A percentile compares a stretch with the other conserved stretches of the same genome.
Conservation (phyloP, 2,329 filamentous ascomycete genomes). For the Neopestalotiopsis rosae region DNA sequence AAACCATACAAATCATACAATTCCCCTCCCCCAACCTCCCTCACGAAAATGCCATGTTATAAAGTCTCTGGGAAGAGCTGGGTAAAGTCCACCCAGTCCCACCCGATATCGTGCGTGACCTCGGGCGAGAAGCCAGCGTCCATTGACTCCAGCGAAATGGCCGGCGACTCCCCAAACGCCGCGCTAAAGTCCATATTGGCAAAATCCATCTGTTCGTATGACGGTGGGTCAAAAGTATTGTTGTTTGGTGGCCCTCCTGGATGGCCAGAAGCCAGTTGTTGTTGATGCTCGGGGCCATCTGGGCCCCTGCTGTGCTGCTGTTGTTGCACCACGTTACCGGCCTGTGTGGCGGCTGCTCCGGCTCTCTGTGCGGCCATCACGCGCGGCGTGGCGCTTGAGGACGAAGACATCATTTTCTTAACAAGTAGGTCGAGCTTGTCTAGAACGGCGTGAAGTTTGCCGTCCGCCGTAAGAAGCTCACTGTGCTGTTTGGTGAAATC, state of each 20-base stretch:
- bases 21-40: no score
- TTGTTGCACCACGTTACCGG: neutral
- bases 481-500: conserved; percentile 19
- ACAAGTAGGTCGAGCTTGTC: conserved; percentile 8
- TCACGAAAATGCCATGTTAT: neutral
- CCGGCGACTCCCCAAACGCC: conserved; percentile 6
- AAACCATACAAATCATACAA: neutral
- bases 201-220: neutral
- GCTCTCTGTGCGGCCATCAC: neutral
- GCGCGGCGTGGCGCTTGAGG: neutral
- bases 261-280: neutral
- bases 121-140: conserved; percentile 11
- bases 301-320: neutral
- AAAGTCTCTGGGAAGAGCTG: conserved; percentile 14
- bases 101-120: conserved; percentile 15
- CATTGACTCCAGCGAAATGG: neutral
- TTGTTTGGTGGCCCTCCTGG: neutral
- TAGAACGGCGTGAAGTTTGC: conserved; percentile 12
- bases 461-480: conserved; percentile 6
- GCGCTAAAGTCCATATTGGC: conserved; percentile 5
- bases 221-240: neutral
- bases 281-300: neutral
- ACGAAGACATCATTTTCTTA: neutral
- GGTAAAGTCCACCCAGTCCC: conserved; percentile 21
- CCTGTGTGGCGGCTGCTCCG: neutral